Conservation (phyloP, 75 land plant species). For the Azolla pinnata region DNA sequence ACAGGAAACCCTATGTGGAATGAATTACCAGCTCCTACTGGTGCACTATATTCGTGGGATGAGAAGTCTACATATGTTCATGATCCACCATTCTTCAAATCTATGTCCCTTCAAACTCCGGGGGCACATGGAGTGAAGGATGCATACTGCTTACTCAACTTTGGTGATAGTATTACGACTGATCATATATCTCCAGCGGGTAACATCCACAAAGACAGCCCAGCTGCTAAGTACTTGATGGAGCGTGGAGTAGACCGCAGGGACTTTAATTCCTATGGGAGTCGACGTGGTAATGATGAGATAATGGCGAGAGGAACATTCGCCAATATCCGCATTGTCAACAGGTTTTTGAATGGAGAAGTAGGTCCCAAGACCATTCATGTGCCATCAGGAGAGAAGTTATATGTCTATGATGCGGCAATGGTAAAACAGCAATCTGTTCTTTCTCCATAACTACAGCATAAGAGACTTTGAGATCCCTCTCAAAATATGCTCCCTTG, state of each 20-base stretch:
- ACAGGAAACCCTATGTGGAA: slow-evolving; percentile 90
- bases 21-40: slow-evolving; percentile 43
- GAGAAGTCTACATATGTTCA: slow-evolving; percentile 79
- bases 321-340: slow-evolving; percentile 83
- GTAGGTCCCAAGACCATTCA: slow-evolving; percentile 83
- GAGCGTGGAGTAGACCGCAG: slow-evolving; percentile 60
- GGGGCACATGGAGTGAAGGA: slow-evolving; percentile 77
- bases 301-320: slow-evolving; percentile 93
- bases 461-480: background rate
- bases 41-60: slow-evolving; percentile 67
- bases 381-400: slow-evolving; percentile 82
- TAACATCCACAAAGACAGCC: slow-evolving; percentile 85
- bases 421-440: slow-evolving; percentile 33
- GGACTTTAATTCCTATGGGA: slow-evolving; percentile 93
- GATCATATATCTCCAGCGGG: slow-evolving; percentile 94
- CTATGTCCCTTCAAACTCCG: slow-evolving; percentile 69
- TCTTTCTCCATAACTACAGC: background rate
- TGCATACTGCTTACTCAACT: slow-evolving; percentile 74
- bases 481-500: too few species aligned
- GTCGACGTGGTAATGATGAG: slow-evolving; percentile 89
- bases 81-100: slow-evolving; percentile 81
- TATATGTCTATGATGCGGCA: slow-evolving; percentile 70
- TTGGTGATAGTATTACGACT: slow-evolving; percentile 89
- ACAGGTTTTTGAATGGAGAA: slow-evolving; percentile 83
- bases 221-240: slow-evolving; percentile 73